A percentile compares a stretch with the other conserved stretches of the same genome.
Conservation (phyloP, 805 yeast genomes). For the Candida railenensis region DNA sequence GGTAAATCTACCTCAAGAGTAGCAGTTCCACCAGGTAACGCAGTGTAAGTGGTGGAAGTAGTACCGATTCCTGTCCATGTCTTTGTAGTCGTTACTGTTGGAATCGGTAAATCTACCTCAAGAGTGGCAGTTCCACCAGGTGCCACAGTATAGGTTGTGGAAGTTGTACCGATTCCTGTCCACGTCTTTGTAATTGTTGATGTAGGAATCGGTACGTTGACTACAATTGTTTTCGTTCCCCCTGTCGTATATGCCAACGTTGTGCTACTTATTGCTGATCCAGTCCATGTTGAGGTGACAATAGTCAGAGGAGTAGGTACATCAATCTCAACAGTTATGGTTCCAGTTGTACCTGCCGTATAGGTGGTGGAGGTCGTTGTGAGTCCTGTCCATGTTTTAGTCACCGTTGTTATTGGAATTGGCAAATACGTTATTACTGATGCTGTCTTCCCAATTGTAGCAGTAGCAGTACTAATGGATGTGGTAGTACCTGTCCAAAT, state of each 20-base stretch:
- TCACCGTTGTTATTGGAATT: background rate
- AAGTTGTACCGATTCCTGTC: slow-evolving; percentile 2
- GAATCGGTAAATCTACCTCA: background rate
- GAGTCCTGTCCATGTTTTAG: slow-evolving; percentile 15
- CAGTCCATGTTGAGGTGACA: slow-evolving; percentile 12
- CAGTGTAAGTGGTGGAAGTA: slow-evolving; percentile 7
- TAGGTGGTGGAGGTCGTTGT: slow-evolving; percentile 8
- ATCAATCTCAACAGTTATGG: slow-evolving; percentile 7
- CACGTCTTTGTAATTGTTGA: background rate
- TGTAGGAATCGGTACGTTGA: slow-evolving; percentile 4
- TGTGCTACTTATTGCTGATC: slow-evolving; percentile 7
- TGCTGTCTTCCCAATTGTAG: background rate
- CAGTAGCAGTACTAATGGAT: background rate
- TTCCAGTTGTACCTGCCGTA: slow-evolving; percentile 1
- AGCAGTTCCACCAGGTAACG: slow-evolving; percentile 8
- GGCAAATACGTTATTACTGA: background rate
- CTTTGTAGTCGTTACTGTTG: slow-evolving; percentile 5
- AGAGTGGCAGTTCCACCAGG: slow-evolving; percentile 2
- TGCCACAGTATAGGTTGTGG: slow-evolving; percentile 7
- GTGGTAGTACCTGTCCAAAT: background rate
- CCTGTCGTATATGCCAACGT: background rate
- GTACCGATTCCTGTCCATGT: slow-evolving; percentile 16
- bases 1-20: slow-evolving; percentile 9
- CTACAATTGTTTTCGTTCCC: background rate
- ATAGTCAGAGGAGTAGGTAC: slow-evolving; percentile 13